Conservation (phyloP, 2,329 filamentous ascomycete species). For the Exophiala bonariae region DNA sequence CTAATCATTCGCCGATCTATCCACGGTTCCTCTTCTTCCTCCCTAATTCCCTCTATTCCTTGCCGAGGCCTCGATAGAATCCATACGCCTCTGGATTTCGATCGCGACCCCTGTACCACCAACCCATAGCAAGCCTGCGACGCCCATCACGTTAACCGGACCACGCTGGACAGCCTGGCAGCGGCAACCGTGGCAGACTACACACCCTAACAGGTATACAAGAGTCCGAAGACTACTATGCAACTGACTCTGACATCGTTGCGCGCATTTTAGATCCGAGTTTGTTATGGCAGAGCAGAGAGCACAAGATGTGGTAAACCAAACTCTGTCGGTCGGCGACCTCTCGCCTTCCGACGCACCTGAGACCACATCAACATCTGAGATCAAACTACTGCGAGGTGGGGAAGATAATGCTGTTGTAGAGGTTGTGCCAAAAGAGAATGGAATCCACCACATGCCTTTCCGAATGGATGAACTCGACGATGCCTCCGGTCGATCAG, state of each 20-base stretch:
- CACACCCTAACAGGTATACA: slow-evolving; percentile 21
- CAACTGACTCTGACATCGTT: slow-evolving; percentile 34
- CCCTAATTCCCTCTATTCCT: slow-evolving; percentile 10
- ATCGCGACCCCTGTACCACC: not conserved
- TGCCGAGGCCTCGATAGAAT: slow-evolving; percentile 12
- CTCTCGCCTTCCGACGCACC: slow-evolving; percentile 64
- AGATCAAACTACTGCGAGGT: slow-evolving; percentile 32
- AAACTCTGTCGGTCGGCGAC: slow-evolving; percentile 67
- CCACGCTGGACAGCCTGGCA: slow-evolving; percentile 15
- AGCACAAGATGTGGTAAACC: slow-evolving; percentile 70
- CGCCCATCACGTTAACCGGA: slow-evolving; percentile 13
- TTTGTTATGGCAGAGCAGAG: slow-evolving; percentile 74
- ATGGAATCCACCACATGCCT: slow-evolving; percentile 36
- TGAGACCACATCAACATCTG: slow-evolving; percentile 59
- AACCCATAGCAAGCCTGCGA: slow-evolving; percentile 7
- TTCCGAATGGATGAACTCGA: slow-evolving; percentile 25
- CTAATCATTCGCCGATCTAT: slow-evolving; percentile 4
- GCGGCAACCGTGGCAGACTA: slow-evolving; percentile 25
- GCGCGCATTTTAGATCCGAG: slow-evolving; percentile 46
- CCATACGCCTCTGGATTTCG: slow-evolving; percentile 4
- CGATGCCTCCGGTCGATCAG: slow-evolving; percentile 57
- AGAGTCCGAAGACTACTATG: not conserved
- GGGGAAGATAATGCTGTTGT: slow-evolving; percentile 41
- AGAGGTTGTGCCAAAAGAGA: slow-evolving; percentile 44
- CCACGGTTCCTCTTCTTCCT: slow-evolving; percentile 10